Evolutionary conservation across 139 green algal species (phyloP).

Genomic region (Eudorina sp.): DNA sequence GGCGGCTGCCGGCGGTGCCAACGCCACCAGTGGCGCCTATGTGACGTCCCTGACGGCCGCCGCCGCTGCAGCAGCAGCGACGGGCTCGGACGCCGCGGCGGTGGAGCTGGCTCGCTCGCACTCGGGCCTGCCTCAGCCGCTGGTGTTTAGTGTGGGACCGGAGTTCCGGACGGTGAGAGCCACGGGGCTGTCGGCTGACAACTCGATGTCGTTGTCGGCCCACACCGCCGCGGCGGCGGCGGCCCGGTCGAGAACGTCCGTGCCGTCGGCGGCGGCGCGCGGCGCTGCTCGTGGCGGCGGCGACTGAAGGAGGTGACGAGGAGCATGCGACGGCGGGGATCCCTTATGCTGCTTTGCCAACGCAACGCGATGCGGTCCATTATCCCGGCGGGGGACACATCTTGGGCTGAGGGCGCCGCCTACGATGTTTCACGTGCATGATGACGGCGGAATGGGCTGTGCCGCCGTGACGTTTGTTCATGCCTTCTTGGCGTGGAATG

Average conservation of each 20-base stretch:
- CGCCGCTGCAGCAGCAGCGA: not conserved
- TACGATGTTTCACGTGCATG: too few species aligned
- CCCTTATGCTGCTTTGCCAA: too few species aligned
- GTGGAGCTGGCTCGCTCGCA: slow-evolving; percentile 6
- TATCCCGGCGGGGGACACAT: too few species aligned
- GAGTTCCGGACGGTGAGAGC: slow-evolving; percentile 22
- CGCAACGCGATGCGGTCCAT: too few species aligned
- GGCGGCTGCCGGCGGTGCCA: not conserved
- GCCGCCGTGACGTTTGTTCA: too few species aligned
- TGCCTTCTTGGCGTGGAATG: too few species aligned
- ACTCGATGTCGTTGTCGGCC: slow-evolving; percentile 8
- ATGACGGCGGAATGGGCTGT: too few species aligned
- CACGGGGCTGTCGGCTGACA: not conserved
- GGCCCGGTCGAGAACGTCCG: not conserved
- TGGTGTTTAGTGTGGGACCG: slow-evolving; percentile 36
- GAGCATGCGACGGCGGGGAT: too few species aligned
- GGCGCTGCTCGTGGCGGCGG: too few species aligned
- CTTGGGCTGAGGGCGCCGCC: too few species aligned
- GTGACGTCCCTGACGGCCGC: not conserved
- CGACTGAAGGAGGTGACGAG: too few species aligned
- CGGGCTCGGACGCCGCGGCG: not conserved
- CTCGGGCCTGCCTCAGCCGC: slow-evolving; percentile 25
- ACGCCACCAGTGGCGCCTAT: not conserved
- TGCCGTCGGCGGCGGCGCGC: too few species aligned
- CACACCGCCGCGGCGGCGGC: slow-evolving; percentile 4